These are phyloP conservation scores for Geotrichum klebahnii DNA, from an alignment of 1,139 yeast species.

Conservation along the genomic window DNA sequence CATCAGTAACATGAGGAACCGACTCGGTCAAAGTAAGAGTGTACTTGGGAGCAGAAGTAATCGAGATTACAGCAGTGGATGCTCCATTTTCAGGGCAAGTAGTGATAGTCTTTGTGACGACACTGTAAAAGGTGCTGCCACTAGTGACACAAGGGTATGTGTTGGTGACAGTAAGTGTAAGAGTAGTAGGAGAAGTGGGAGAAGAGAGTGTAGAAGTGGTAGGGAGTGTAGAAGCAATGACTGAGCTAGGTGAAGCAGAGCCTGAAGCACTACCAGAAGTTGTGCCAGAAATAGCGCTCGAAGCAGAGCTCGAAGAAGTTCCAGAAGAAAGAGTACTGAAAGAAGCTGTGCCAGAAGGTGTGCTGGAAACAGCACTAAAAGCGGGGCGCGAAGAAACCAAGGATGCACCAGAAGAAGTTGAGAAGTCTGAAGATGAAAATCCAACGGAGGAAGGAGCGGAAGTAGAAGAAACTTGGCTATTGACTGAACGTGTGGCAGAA, in stretches of 20 bases:
- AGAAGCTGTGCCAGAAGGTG: not conserved
- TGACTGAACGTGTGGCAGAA: too few relatives aligned
- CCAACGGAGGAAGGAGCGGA: not conserved
- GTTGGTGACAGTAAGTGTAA: constrained; percentile 10
- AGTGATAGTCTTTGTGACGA: constrained; percentile 5
- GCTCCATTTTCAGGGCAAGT: constrained; percentile 12
- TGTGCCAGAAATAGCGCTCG: not conserved
- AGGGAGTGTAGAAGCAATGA: not conserved
- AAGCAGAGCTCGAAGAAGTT: not conserved
- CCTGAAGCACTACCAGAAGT: not conserved
- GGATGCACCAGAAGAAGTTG: too few relatives aligned
- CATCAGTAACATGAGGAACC: not conserved
- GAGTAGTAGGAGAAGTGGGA: constrained; percentile 10
- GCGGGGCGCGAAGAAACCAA: too few relatives aligned
- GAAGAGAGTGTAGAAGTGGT: not conserved
- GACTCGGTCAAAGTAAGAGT: constrained; percentile 7
- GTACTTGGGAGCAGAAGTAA: constrained; percentile 6
- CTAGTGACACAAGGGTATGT: constrained; percentile 4
- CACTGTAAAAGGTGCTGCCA: constrained; percentile 11
- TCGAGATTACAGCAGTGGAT: not conserved
- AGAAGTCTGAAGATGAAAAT: too few relatives aligned
- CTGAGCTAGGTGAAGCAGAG: too few relatives aligned
- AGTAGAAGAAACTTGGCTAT: not conserved
- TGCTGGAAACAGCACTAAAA: too few relatives aligned
- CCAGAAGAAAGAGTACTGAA: not conserved